Evolutionary conservation across 2,329 filamentous ascomycete genomes (phyloP), one percentile per base, ranked within the genome.

Genomic region (Curvularia sp.): DNA sequence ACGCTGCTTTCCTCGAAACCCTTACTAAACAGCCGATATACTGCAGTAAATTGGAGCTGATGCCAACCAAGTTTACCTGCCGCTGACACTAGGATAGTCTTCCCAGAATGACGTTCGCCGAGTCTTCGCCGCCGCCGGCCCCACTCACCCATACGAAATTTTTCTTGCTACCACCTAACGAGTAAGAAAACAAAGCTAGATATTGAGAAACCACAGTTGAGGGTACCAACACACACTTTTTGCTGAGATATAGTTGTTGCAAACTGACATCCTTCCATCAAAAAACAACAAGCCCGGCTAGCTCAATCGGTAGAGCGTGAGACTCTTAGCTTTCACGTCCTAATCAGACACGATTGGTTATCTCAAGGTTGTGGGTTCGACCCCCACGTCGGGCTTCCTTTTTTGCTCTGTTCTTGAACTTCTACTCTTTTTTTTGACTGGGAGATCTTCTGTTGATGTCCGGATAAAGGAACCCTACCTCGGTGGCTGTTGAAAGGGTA

Each of bases 301-400:
- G 49, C 53, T 73, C 71, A 76, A 77, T 77, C 74, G 75, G 74
- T 77, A 77, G 74, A 75, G 75, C 75, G 73, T 77, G 69, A 76
- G 74, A 76, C 75, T 77, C 75, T 77, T 76, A 77, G 58, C 35
- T 35, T 41, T 63, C 55, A 55, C 56, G 51, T 44, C 44, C 55
- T 58, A 49, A 54, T 9, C 6, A 58, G 51, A 58, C 51, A 20
- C 59, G 56, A 61, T 61, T 54, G 46, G 43, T 54, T 49, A 61
- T 61, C 59, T 61, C 55, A 61, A 61, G 59, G 59, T 59, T 61
- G 59, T 58, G 59, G 55, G 59, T 61, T 61, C 59, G 59, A 61
- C 47, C 59, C 59, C 55, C 59, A 58, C 59, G 55, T 61, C 59
- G 55, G 58, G 58, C 58, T 61, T 42, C 35, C 24, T 35, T 49